phyloP scores from a whole-genome alignment of 805 yeast species.

The Blastobotrys peoriensis region DNA sequence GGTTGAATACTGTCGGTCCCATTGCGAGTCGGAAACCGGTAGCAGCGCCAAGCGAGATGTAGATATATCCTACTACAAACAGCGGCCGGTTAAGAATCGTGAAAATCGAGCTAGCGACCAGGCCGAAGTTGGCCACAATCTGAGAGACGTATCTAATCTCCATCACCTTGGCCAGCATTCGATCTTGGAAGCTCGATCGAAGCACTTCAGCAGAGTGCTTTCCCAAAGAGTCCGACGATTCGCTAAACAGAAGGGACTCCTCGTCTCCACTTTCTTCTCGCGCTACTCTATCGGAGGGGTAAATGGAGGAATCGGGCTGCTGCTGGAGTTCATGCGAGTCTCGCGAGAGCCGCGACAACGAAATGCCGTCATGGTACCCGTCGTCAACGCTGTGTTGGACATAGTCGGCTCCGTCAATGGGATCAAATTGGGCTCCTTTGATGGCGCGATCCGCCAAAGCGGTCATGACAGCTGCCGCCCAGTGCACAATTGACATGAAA shows the following conservation, averaged over 20 bases:
- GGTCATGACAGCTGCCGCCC: conserved; percentile 45
- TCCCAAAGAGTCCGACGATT: background rate
- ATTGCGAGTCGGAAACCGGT: conserved; percentile 66
- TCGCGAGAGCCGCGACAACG: background rate
- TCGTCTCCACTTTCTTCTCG: background rate
- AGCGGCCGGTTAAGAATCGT: conserved; percentile 57
- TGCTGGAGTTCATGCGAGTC: background rate
- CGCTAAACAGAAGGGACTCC: background rate
- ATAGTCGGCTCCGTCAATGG: conserved; percentile 29
- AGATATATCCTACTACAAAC: conserved; percentile 52
- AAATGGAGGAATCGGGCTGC: background rate
- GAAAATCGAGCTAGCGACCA: conserved; percentile 37
- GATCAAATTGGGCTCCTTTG: conserved; percentile 17
- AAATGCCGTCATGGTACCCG: background rate
- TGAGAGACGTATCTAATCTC: conserved; percentile 9
- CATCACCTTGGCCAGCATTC: conserved; percentile 2
- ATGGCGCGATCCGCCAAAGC: conserved; percentile 42
- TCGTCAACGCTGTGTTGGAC: conserved; percentile 18
- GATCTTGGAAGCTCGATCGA: conserved; percentile 1
- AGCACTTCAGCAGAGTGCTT: background rate
- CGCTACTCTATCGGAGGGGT: background rate
- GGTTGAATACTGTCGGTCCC: conserved; percentile 62
- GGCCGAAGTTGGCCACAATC: conserved; percentile 24
- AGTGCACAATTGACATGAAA: conserved; percentile 48
- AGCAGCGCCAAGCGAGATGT: conserved; percentile 53